Base-by-base conservation (phyloP, 257 asterid species). In the Nicotiana otophora region DNA sequence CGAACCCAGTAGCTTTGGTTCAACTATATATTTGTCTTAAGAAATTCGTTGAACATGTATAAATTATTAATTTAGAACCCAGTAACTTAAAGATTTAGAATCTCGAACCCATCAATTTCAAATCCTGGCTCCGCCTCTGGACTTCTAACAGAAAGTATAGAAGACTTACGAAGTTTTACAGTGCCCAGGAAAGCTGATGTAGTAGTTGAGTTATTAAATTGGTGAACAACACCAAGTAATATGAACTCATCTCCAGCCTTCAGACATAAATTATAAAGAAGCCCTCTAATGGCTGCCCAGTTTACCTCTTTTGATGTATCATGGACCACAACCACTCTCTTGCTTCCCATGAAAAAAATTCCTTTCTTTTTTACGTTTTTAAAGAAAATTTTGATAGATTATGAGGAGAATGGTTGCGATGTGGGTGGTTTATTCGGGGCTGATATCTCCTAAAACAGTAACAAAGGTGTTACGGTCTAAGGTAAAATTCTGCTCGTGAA, bases 161-260 rank as follows among this genome's bases (percentile, higher is more conserved):
- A 68, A 51, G 30, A 17, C 84, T 84, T 86, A 88, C 88, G 4
- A 28, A 86, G 75, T 86, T 85, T 77, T 20, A 81, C 85, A 28
- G 81, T 81, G 15, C 74, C 64, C 20, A 78, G 26, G 74, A 86
- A 33, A 53, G 82, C 12, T 28, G 81, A 78, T 33, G 76, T 14
- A 23, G 82, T 19, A 34, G 63, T 75, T 51, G 83, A 76, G 57
- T 85, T 85, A 78, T 81, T 77, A 15, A 85, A 48, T 67, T 62
- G 84, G 28, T 77, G 93, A 58, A 86, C 82, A 55, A 92, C 79
- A 36, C 87, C 91, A 10, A 91, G 87, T 14, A 91, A 33, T 6
- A 81, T 81, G 62, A 92, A 82, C 53, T 92, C 90, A 57, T 92
- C 97, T 33, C 92, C 93, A 8, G 85, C 87, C 74, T 83, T 83